Evolutionary conservation across 1,284 basidiomycete species (phyloP), one percentile per base, ranked within the genome.

Genomic region (Cryptococcus sp.): DNA sequence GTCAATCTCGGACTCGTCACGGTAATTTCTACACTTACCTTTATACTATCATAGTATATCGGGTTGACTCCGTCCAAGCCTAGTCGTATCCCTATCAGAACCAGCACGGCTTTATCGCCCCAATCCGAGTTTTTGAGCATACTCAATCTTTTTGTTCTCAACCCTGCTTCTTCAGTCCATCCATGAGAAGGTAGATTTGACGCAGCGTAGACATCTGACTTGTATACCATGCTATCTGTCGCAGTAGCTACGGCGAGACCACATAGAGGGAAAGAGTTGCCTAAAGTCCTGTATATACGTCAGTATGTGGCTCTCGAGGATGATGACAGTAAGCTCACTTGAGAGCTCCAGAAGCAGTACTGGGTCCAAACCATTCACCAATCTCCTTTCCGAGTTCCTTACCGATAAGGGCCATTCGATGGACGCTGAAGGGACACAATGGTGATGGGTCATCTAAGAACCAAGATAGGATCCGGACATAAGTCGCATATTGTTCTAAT

Each of bases 341-440:
- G 79, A 98, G 89, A 13, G 92, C 94, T 37, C 93, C 93, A 5
- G 94, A 92, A 34, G 95, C 95, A 0, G 91, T 95, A 70, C 90
- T 95, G 0, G 95, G 95, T 0, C 95, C 95, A 68, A 98, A 98
- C 95, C 95, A 98, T 74, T 93, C 89, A 2, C 95, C 95, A 0
- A 97, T 88, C 63, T 94, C 90, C 63, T 91, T 97, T 11, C 95
- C 95, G 1, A 97, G 82, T 61, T 93, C 88, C 72, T 96, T 95
- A 3, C 95, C 95, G 8, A 93, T 89, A 14, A 92, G 79, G 0
- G 94, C 94, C 87, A 98, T 96, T 44, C 91, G 84, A 76, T 98
- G 95, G 1, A 98, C 90, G 61, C 90, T 90, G 74, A 98, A 98
- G 0, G 95, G 95, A 46, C 88, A 87, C n/a, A 88, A 80, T 0